These are phyloP conservation scores for Fusarium cyanostomum DNA, from an alignment of 2,329 filamentous ascomycete species.

Conservation along the genomic window DNA sequence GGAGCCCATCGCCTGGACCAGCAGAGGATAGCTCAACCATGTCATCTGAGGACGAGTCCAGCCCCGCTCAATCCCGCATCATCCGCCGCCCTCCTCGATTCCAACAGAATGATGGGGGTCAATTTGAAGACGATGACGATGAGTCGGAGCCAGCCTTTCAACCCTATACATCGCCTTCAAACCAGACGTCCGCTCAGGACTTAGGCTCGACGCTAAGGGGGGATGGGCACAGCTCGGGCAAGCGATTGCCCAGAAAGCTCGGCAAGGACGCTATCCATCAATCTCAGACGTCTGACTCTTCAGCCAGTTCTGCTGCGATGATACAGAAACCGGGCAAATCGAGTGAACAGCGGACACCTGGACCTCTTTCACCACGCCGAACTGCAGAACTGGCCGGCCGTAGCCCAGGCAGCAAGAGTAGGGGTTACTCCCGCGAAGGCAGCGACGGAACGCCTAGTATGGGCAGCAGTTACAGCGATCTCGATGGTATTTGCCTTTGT, in stretches of 20 bases:
- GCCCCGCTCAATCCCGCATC: constrained; percentile 66
- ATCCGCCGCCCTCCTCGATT: constrained; percentile 68
- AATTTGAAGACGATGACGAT: constrained; percentile 61
- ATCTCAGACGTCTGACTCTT: constrained; percentile 71
- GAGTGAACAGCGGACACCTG: constrained; percentile 50
- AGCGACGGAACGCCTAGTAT: constrained; percentile 82
- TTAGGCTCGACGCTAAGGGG: constrained; percentile 63
- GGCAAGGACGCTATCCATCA: constrained; percentile 52
- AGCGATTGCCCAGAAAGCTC: constrained; percentile 43
- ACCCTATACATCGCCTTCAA: constrained; percentile 53
- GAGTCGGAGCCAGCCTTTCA: constrained; percentile 67
- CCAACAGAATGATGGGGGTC: constrained; percentile 50
- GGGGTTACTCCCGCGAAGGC: constrained; percentile 65
- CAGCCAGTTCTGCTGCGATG: constrained; percentile 61
- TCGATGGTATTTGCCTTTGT: constrained; percentile 68
- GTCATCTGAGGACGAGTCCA: constrained; percentile 60
- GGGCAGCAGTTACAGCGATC: constrained; percentile 87
- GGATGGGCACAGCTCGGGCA: constrained; percentile 49
- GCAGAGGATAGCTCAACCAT: constrained; percentile 51
- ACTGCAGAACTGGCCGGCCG: constrained; percentile 66
- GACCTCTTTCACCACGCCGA: constrained; percentile 67
- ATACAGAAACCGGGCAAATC: constrained; percentile 44
- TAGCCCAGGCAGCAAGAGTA: constrained; percentile 61
- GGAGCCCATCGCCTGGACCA: constrained; percentile 48
- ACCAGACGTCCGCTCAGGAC: constrained; percentile 53